These are phyloP conservation scores for Eucommia ulmoides DNA, from an alignment of 257 asterid genomes.

Conservation along the genomic window DNA sequence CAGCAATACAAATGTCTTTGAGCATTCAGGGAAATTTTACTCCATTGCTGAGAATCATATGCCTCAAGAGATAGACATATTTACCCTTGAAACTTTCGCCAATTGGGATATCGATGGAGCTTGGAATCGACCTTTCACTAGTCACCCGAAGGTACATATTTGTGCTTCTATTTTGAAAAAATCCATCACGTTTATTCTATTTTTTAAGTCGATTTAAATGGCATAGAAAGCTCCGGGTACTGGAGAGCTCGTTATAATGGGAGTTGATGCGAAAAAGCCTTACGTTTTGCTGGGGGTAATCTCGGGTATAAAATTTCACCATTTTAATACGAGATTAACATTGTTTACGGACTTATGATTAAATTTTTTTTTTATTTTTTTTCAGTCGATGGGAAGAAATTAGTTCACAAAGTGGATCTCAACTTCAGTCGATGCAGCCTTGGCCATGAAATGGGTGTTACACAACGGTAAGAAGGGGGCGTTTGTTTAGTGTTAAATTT, in stretches of 20 bases:
- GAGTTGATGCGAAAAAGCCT: constrained; percentile 41
- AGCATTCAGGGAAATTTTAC: constrained; percentile 48
- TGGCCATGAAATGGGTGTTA: constrained; percentile 56
- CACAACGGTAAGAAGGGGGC: constrained; percentile 35
- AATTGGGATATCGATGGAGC: constrained; percentile 38
- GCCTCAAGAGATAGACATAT: constrained; percentile 52
- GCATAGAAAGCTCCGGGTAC: constrained; percentile 46
- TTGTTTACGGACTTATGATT: too few relatives aligned
- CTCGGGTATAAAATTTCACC: constrained; percentile 28
- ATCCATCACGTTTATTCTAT: too few relatives aligned
- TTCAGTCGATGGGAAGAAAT: constrained; percentile 46
- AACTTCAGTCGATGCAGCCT: constrained; percentile 41
- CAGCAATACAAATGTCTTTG: constrained; percentile 54
- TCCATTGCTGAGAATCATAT: constrained; percentile 46
- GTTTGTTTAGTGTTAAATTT: too few relatives aligned
- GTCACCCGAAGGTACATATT: constrained; percentile 55
- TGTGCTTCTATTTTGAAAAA: too few relatives aligned
- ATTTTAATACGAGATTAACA: neutral
- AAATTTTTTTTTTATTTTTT: neutral
- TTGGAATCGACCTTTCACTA: constrained; percentile 61
- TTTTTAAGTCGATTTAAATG: neutral
- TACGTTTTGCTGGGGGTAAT: constrained; percentile 48
- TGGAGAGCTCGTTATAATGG: constrained; percentile 55
- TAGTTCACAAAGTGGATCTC: constrained; percentile 55
- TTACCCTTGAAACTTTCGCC: constrained; percentile 28